A percentile compares a stretch with the other conserved stretches of the same genome.
Conservation (phyloP, 2,329 filamentous ascomycete species). For the Reticulascus tulasneorum region DNA sequence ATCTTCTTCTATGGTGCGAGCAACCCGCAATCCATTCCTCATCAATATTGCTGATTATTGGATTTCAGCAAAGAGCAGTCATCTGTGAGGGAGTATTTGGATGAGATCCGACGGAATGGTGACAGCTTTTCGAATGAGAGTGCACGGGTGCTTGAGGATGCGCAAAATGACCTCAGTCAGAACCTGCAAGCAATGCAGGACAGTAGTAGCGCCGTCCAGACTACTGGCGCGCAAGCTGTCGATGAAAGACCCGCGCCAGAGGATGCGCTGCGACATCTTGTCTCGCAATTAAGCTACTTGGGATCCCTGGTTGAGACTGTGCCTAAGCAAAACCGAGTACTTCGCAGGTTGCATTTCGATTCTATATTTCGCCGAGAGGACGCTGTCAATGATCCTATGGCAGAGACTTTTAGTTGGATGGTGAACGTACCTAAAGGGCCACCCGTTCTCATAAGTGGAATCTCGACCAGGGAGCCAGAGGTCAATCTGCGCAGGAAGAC, state of each 20-base stretch:
- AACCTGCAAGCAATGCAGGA: not conserved
- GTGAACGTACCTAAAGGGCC: too few relatives aligned
- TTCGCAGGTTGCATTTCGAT: not conserved
- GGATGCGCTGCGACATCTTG: too few relatives aligned
- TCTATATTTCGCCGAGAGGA: not conserved
- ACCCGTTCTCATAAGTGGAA: too few relatives aligned
- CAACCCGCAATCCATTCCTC: too few relatives aligned
- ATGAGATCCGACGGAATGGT: not conserved
- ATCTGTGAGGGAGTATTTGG: not conserved
- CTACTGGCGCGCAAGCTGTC: too few relatives aligned
- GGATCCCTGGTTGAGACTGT: too few relatives aligned
- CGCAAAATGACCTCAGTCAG: not conserved
- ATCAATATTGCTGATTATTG: not conserved
- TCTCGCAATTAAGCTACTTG: too few relatives aligned
- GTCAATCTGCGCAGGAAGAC: too few relatives aligned
- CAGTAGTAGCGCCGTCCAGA: too few relatives aligned
- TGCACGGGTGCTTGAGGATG: not conserved
- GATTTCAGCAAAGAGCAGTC: conserved; percentile 2
- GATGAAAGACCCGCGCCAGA: too few relatives aligned
- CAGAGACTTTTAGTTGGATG: not conserved
- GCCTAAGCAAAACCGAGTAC: not conserved
- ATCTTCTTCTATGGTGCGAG: not conserved
- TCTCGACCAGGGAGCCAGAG: too few relatives aligned
- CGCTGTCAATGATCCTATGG: not conserved
- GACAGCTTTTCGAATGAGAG: not conserved